Percentiles rank a stretch among this genome's conserved stretches.
These are phyloP conservation scores for Paramyrothecium sp. DNA, from an alignment of 2,329 filamentous ascomycete genomes.

Conservation along the genomic window DNA sequence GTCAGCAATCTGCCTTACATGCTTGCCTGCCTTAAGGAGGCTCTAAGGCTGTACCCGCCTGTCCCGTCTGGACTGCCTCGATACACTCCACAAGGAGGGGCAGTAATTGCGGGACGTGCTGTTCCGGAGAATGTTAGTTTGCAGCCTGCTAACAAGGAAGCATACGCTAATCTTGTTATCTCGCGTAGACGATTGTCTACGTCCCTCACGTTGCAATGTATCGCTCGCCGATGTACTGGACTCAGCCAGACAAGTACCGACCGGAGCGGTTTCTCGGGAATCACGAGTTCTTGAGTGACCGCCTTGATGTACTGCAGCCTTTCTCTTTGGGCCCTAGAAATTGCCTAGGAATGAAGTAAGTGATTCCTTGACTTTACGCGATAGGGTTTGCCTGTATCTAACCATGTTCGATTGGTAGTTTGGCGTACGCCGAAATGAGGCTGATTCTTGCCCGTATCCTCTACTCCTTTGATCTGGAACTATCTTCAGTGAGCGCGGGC, in stretches of 20 bases:
- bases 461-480: not conserved
- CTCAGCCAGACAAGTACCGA: conserved; percentile 8
- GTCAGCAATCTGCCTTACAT: not conserved
- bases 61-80: not conserved
- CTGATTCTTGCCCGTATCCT: not conserved
- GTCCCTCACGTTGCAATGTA: conserved; percentile 11
- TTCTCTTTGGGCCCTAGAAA: conserved; percentile 47
- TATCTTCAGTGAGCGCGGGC: not conserved
- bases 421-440: conserved; percentile 1
- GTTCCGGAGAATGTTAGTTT: too few species aligned
- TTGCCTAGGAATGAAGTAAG: conserved; percentile 37
- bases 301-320: conserved; percentile 39
- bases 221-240: conserved; percentile 6
- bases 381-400: too few species aligned
- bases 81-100: not conserved
- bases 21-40: conserved; percentile 1
- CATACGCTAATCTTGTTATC: not conserved
- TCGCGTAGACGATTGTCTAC: conserved; percentile 6
- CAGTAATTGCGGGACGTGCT: too few species aligned
- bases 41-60: not conserved
- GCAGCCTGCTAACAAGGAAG: not conserved
- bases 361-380: too few species aligned
- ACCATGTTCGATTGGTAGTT: too few species aligned
- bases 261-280: conserved; percentile 16
- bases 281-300: conserved; percentile 34